Percentiles rank a stretch among this genome's conserved stretches.
Evolutionary conservation across 2,329 filamentous ascomycete species (phyloP).

Genomic region (Aspergillus melleus): DNA sequence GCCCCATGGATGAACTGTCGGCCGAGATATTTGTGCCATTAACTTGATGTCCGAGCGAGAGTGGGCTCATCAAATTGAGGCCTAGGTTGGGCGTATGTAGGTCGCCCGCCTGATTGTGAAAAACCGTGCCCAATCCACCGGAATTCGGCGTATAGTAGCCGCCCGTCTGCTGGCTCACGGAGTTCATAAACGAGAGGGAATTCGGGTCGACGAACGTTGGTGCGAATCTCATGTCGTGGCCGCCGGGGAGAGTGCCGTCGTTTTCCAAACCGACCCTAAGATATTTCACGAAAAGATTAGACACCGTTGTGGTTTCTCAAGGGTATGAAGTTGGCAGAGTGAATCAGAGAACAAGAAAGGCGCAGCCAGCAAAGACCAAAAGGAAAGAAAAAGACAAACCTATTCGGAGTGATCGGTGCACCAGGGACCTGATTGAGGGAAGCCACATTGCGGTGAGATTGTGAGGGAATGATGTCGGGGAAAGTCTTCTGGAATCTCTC

Average conservation of each 20-base stretch:
- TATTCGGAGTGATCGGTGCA: constrained; percentile 24
- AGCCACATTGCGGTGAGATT: constrained; percentile 34
- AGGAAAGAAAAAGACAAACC: constrained; percentile 18
- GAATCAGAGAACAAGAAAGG: background rate
- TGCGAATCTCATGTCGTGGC: constrained; percentile 85
- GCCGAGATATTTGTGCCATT: constrained; percentile 57
- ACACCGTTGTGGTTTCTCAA: background rate
- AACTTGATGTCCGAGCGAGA: constrained; percentile 73
- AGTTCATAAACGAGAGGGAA: constrained; percentile 75
- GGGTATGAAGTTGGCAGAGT: background rate
- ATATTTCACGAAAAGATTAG: constrained; percentile 19
- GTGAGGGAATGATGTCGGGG: constrained; percentile 63
- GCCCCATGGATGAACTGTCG: constrained; percentile 62
- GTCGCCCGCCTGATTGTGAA: constrained; percentile 81
- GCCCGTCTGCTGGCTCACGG: constrained; percentile 75
- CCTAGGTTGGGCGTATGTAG: constrained; percentile 78
- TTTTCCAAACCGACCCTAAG: constrained; percentile 60
- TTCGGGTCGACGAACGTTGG: constrained; percentile 85
- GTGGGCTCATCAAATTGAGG: constrained; percentile 73
- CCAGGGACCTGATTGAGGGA: constrained; percentile 23
- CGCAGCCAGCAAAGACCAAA: background rate
- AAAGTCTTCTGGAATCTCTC: constrained; percentile 82
- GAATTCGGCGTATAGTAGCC: constrained; percentile 89
- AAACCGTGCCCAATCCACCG: constrained; percentile 72
- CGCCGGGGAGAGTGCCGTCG: constrained; percentile 77